Conservation (phyloP, 305 asterid genomes). For the Fraxinus nigra region DNA sequence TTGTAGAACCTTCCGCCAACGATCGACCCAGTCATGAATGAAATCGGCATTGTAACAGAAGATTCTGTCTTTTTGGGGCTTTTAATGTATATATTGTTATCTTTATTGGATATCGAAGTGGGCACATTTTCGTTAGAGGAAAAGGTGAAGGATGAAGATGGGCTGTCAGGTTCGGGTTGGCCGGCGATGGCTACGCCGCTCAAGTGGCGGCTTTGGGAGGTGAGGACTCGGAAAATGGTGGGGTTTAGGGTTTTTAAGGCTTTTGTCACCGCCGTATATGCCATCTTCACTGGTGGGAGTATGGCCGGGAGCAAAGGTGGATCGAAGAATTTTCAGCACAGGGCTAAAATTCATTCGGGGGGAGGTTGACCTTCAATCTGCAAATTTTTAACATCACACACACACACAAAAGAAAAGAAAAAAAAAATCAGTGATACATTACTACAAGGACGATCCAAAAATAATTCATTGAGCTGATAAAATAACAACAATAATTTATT, state of each 20-base stretch:
- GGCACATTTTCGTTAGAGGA: constrained; percentile 33
- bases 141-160: constrained; percentile 53
- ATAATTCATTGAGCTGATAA: neutral
- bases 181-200: constrained; percentile 40
- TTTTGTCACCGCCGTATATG: constrained; percentile 42
- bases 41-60: constrained; percentile 77
- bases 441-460: neutral
- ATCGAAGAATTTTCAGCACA: neutral
- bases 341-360: neutral
- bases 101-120: constrained; percentile 13
- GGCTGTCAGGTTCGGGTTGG: constrained; percentile 29
- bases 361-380: neutral
- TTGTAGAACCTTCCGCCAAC: constrained; percentile 83
- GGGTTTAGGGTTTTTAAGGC: constrained; percentile 42
- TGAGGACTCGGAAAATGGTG: constrained; percentile 28
- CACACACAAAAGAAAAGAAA: no score
- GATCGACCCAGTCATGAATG: constrained; percentile 94
- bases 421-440: neutral
- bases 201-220: constrained; percentile 36
- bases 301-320: neutral
- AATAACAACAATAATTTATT: no score
- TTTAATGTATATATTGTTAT: constrained; percentile 45
- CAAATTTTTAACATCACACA: neutral
- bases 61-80: constrained; percentile 35
- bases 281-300: constrained; percentile 44